phyloP scores from a whole-genome alignment of 176 grass and related monocot genomes.

The Stipa capillata region DNA sequence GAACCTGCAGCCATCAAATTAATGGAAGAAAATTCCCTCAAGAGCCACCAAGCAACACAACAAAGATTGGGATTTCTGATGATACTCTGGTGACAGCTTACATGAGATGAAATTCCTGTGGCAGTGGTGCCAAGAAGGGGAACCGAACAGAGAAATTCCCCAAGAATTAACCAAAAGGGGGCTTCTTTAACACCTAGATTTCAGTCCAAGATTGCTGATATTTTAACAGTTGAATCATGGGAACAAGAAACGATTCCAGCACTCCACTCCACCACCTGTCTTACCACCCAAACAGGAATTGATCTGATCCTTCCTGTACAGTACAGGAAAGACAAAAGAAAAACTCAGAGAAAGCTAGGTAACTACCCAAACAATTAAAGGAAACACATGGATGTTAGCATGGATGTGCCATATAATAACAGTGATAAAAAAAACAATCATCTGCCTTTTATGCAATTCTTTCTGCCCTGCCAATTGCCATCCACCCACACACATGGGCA shows the following conservation, averaged over 20 bases:
- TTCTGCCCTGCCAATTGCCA: not conserved
- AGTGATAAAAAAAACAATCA: not conserved
- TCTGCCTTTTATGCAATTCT: not conserved
- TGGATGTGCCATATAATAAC: not conserved
- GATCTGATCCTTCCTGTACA: conserved; percentile 14
- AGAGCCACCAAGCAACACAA: not conserved
- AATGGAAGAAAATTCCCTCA: not conserved
- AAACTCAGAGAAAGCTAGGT: not conserved
- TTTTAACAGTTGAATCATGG: not conserved
- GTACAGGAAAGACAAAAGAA: not conserved
- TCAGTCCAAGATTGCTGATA: not conserved
- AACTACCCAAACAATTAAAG: not conserved
- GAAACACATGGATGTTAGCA: not conserved
- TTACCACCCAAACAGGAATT: not conserved
- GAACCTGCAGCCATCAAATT: not conserved
- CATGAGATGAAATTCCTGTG: not conserved
- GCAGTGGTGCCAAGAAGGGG: not conserved
- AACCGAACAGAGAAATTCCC: not conserved
- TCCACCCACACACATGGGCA: not conserved
- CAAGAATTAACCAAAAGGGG: not conserved
- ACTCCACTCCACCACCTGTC: not conserved
- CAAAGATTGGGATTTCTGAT: conserved; percentile 17
- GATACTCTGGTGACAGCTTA: not conserved
- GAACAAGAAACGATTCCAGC: not conserved
- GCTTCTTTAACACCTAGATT: not conserved